A percentile compares a stretch with the other conserved stretches of the same genome.
Evolutionary conservation across 2,329 filamentous ascomycete species (phyloP).

Genomic region (Exophiala aquamarina): DNA sequence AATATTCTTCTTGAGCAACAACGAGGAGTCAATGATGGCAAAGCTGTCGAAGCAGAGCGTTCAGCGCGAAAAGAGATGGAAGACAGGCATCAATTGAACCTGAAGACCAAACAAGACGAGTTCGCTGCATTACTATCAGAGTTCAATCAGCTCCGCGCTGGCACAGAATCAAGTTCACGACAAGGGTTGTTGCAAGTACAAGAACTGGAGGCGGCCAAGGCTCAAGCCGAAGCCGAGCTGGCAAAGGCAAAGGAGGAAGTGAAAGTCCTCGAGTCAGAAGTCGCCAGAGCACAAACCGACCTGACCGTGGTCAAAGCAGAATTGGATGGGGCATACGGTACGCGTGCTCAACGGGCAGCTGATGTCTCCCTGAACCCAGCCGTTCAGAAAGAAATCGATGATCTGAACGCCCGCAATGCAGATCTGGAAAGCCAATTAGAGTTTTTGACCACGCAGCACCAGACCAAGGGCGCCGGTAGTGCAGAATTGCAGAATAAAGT

Average conservation of each 20-base stretch:
- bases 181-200: conserved; percentile 10
- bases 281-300: conserved; percentile 69
- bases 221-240: conserved; percentile 29
- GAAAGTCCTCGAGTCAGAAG: conserved; percentile 59
- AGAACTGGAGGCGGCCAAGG: conserved; percentile 14
- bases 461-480: conserved; percentile 28
- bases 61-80: conserved; percentile 21
- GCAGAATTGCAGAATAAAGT: conserved; percentile 48
- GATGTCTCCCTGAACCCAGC: conserved; percentile 59
- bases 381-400: conserved; percentile 61
- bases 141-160: conserved; percentile 20
- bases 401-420: conserved; percentile 50
- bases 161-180: conserved; percentile 22
- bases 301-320: conserved; percentile 89
- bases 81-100: conserved; percentile 17
- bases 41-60: conserved; percentile 25
- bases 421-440: conserved; percentile 50
- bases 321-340: conserved; percentile 90
- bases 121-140: conserved; percentile 30
- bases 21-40: conserved; percentile 32
- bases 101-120: conserved; percentile 30
- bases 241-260: conserved; percentile 50
- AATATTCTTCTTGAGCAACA: conserved; percentile 36
- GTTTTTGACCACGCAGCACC: conserved; percentile 36
- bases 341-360: conserved; percentile 67